Percentiles rank a stretch among this genome's conserved stretches.
Conservation (phyloP, 2,329 filamentous ascomycete species). For the Aspergillus neotritici region DNA sequence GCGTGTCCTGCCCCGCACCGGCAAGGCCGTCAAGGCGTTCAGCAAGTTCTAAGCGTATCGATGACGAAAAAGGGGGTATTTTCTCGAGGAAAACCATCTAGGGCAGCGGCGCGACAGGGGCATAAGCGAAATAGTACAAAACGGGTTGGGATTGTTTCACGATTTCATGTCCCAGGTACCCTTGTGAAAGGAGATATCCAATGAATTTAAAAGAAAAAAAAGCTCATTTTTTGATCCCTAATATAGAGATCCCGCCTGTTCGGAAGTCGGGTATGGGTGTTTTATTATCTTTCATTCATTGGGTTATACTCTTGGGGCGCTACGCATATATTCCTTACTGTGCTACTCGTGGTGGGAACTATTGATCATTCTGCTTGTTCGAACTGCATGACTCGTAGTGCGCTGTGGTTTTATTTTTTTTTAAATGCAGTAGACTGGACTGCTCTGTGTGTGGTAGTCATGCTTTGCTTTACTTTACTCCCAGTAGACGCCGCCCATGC, state of each 20-base stretch:
- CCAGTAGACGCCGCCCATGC: no score
- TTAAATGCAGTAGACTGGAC: no score
- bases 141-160: conserved; percentile 35
- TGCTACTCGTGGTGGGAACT: no score
- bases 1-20: conserved; percentile 93
- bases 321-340: no score
- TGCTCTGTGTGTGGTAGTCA: no score
- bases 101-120: conserved; percentile 35
- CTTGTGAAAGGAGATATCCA: conserved; percentile 37
- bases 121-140: conserved; percentile 32
- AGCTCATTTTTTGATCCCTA: conserved; percentile 32
- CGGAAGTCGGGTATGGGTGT: no score
- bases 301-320: no score
- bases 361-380: no score
- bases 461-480: no score
- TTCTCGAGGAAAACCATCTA: conserved; percentile 28
- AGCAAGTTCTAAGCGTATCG: conserved; percentile 79
- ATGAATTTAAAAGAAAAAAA: conserved; percentile 29
- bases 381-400: no score
- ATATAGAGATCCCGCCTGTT: conserved; percentile 7
- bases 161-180: conserved; percentile 39
- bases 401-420: no score
- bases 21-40: conserved; percentile 97
- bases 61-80: conserved; percentile 24
- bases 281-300: no score